Conservation (phyloP, 371 early-diverging fungal genomes). For the Rhizopus delemar region DNA sequence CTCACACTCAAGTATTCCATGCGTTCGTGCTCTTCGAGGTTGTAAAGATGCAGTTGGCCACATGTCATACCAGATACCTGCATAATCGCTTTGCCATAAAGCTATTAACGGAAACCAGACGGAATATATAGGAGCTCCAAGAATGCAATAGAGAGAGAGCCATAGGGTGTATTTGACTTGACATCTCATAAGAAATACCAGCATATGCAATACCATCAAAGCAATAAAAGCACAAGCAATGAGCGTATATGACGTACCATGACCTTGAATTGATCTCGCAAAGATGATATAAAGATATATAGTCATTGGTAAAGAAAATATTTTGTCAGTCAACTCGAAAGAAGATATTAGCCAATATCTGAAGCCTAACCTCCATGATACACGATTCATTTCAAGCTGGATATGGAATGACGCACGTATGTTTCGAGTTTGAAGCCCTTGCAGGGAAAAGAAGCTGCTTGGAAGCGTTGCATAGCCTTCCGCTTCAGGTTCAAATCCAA, state of each 20-base stretch:
- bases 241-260: slow-evolving; percentile 35
- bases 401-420: slow-evolving; percentile 44
- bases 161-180: slow-evolving; percentile 50
- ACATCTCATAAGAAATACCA: slow-evolving; percentile 40
- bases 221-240: slow-evolving; percentile 38
- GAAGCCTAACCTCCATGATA: slow-evolving; percentile 40
- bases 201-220: slow-evolving; percentile 38
- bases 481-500: slow-evolving; percentile 55
- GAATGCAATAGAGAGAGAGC: slow-evolving; percentile 45
- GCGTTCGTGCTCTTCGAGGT: slow-evolving; percentile 22
- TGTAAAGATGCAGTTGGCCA: slow-evolving; percentile 29
- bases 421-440: slow-evolving; percentile 40
- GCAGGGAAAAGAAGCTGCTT: slow-evolving; percentile 36
- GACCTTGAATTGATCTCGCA: slow-evolving; percentile 28
- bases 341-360: slow-evolving; percentile 44
- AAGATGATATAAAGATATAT: slow-evolving; percentile 43
- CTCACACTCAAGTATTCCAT: slow-evolving; percentile 38
- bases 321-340: slow-evolving; percentile 38
- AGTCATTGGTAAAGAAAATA: slow-evolving; percentile 44
- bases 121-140: slow-evolving; percentile 42
- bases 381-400: slow-evolving; percentile 41
- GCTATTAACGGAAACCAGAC: slow-evolving; percentile 48
- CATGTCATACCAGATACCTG: slow-evolving; percentile 48
- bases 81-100: slow-evolving; percentile 41
- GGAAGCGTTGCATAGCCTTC: slow-evolving; percentile 46